Percentiles rank a stretch among this genome's conserved stretches.
Evolutionary conservation across 768 basidiomycete species (phyloP).

Genomic region (Suillus alpinus): DNA sequence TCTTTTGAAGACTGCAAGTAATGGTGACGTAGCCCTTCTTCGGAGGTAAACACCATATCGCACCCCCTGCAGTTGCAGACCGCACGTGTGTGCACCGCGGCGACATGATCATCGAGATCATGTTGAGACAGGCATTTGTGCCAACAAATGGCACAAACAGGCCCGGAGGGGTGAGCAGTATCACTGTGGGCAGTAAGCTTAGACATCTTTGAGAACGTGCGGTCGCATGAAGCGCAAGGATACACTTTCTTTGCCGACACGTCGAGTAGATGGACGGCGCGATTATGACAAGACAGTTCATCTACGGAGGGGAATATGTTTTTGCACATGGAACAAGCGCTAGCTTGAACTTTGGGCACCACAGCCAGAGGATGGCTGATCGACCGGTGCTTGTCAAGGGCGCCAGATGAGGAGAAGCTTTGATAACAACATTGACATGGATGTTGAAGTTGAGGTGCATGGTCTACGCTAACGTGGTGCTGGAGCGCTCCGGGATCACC

Average conservation of each 20-base stretch:
- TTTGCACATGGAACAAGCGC: neutral
- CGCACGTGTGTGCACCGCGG: slow-evolving; percentile 25
- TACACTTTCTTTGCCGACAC: neutral
- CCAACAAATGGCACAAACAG: slow-evolving; percentile 26
- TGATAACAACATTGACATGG: slow-evolving; percentile 3
- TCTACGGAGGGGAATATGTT: neutral
- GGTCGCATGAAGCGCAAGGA: slow-evolving; percentile 18
- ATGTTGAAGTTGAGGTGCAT: neutral
- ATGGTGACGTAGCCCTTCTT: slow-evolving; percentile 38
- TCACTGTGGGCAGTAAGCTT: slow-evolving; percentile 24
- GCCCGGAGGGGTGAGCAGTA: slow-evolving; percentile 21
- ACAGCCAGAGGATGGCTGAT: neutral
- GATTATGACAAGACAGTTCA: neutral
- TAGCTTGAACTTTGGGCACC: neutral
- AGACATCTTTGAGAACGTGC: slow-evolving; percentile 15
- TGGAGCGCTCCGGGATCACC: neutral
- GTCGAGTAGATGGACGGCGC: neutral
- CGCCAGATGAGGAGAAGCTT: neutral
- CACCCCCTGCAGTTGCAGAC: slow-evolving; percentile 22
- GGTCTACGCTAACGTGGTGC: neutral
- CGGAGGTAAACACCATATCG: slow-evolving; percentile 20
- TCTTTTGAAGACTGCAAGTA: slow-evolving; percentile 34
- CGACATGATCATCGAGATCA: slow-evolving; percentile 29
- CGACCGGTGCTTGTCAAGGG: neutral
- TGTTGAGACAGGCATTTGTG: slow-evolving; percentile 17